A percentile compares a stretch with the other conserved stretches of the same genome.
Evolutionary conservation across 805 yeast species (phyloP).

Genomic region (Kuraishia molischiana): DNA sequence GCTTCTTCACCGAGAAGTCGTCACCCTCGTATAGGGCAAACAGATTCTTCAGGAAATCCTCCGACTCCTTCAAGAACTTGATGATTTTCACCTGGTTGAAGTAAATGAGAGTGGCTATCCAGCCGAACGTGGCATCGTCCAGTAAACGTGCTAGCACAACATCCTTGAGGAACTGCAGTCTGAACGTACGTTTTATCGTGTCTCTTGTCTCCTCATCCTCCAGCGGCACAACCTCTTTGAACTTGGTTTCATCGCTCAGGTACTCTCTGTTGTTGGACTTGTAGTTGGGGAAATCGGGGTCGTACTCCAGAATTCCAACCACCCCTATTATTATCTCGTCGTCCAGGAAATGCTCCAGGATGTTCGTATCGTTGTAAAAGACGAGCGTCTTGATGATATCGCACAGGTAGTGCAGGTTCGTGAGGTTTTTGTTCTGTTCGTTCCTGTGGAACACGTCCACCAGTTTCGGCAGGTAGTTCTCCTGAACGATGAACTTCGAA

Average conservation of each 20-base stretch:
- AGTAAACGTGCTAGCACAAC: conserved; percentile 73
- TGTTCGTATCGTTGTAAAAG: conserved; percentile 57
- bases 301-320: conserved; percentile 81
- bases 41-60: conserved; percentile 43
- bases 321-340: conserved; percentile 47
- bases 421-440: conserved; percentile 43
- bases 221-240: conserved; percentile 66
- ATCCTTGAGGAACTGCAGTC: conserved; percentile 75
- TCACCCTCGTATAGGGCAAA: conserved; percentile 42
- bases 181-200: conserved; percentile 64
- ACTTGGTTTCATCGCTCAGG: conserved; percentile 43
- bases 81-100: conserved; percentile 61
- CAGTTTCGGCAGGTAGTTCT: conserved; percentile 43
- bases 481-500: conserved; percentile 41
- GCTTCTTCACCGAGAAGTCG: conserved; percentile 3
- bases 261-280: conserved; percentile 76
- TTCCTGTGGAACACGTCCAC: conserved; percentile 42
- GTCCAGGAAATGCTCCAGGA: conserved; percentile 47
- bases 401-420: conserved; percentile 55
- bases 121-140: conserved; percentile 69
- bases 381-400: conserved; percentile 65
- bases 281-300: conserved; percentile 71
- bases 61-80: conserved; percentile 41
- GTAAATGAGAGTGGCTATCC: conserved; percentile 59
- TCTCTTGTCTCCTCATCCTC: conserved; percentile 35